phyloP scores from a whole-genome alignment of 169 alveolate genomes.

The Plasmodium malariae region DNA sequence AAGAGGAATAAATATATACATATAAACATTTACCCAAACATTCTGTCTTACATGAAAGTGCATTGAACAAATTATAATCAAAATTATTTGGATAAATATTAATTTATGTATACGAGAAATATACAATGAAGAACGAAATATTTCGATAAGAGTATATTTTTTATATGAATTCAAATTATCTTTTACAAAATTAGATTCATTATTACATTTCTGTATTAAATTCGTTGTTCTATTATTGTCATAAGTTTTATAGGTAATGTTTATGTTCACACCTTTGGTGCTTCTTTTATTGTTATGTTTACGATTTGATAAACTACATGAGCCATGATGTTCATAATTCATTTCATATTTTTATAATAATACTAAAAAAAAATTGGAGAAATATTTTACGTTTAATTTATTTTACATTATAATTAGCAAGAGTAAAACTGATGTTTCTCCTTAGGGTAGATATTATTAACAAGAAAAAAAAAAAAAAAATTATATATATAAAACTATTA shows the following conservation, averaged over 20 bases:
- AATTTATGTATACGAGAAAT: neutral
- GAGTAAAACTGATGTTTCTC: neutral
- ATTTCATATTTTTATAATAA: neutral
- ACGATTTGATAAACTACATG: neutral
- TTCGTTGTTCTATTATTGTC: neutral
- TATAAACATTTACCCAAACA: no score
- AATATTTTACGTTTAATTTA: neutral
- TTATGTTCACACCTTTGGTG: neutral
- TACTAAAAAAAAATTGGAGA: neutral
- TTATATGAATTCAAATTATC: neutral
- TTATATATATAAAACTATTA: no score
- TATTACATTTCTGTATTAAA: neutral
- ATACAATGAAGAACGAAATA: neutral
- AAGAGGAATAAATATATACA: neutral
- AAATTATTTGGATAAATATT: neutral
- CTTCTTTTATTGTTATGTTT: neutral
- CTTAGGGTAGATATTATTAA: neutral
- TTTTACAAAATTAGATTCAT: neutral
- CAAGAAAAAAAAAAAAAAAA: no score
- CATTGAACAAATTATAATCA: neutral
- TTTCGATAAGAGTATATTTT: neutral
- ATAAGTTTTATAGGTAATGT: neutral
- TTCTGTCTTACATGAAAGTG: constrained; percentile 10
- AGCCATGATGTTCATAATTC: constrained; percentile 10
- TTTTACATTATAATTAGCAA: neutral